These are phyloP conservation scores for Leccinum aurantiacum DNA, from an alignment of 768 basidiomycete species.

Conservation along the genomic window DNA sequence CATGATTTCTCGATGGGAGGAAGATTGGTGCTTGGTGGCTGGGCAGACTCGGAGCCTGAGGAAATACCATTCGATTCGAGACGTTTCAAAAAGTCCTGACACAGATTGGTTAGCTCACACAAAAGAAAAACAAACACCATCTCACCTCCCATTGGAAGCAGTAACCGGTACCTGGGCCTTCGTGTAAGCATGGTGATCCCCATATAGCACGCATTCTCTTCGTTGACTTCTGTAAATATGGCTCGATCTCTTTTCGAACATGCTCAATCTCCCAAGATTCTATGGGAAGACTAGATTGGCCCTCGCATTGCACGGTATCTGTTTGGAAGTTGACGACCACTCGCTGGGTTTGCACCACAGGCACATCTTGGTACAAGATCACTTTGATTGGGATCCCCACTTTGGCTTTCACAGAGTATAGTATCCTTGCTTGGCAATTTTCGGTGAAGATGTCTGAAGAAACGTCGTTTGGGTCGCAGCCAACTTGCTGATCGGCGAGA, in stretches of 20 bases:
- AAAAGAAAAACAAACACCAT: no score
- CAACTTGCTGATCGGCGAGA: no score
- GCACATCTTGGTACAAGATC: slow-evolving; percentile 13
- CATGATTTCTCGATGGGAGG: slow-evolving; percentile 1
- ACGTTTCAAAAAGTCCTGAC: slow-evolving; percentile 18
- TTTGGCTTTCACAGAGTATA: slow-evolving; percentile 11
- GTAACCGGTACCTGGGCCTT: no score
- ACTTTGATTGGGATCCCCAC: slow-evolving; percentile 13
- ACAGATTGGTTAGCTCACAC: no score
- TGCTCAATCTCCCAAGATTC: slow-evolving; percentile 19
- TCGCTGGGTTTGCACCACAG: slow-evolving; percentile 7
- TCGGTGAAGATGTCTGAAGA: not conserved
- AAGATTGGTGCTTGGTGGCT: not conserved
- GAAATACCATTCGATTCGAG: slow-evolving; percentile 13
- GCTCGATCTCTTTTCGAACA: no score
- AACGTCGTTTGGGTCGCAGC: no score
- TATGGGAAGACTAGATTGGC: slow-evolving; percentile 15
- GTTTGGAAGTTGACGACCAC: slow-evolving; percentile 21
- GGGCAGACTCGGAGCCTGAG: not conserved
- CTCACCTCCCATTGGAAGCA: no score
- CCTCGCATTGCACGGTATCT: slow-evolving; percentile 15
- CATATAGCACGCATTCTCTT: no score
- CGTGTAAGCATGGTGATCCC: no score
- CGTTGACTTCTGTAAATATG: no score
- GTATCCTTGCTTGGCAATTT: slow-evolving; percentile 17